These are phyloP conservation scores for Saururus chinensis DNA, from an alignment of 164 flowering plant genomes.

Conservation along the genomic window DNA sequence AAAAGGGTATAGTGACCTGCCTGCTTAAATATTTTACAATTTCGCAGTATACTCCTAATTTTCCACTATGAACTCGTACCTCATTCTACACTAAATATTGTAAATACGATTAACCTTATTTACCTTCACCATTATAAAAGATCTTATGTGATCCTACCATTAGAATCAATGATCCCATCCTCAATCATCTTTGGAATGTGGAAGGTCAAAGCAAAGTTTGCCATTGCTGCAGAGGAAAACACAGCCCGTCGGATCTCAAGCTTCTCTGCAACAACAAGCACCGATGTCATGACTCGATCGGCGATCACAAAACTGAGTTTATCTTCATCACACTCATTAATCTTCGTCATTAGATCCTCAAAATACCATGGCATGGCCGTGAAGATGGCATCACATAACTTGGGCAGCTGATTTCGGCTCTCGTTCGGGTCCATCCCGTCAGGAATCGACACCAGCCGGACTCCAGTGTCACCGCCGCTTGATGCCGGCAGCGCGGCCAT, in stretches of 20 bases:
- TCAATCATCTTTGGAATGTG: constrained; percentile 19
- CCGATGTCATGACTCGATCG: constrained; percentile 12
- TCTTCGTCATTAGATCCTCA: constrained; percentile 10
- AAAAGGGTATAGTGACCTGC: too few species aligned
- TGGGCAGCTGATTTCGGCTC: constrained; percentile 1
- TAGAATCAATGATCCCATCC: constrained; percentile 8
- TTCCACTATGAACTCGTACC: too few species aligned
- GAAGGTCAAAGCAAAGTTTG: not conserved
- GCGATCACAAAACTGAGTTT: constrained; percentile 21
- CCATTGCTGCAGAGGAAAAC: constrained; percentile 10
- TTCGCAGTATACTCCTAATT: too few species aligned
- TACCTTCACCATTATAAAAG: too few species aligned
- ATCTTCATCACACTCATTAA: constrained; percentile 4
- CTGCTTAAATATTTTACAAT: too few species aligned
- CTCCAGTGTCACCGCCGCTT: not conserved
- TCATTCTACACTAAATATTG: too few species aligned
- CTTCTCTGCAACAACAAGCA: constrained; percentile 18
- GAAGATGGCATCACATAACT: not conserved
- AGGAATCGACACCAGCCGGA: constrained; percentile 10
- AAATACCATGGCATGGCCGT: constrained; percentile 8
- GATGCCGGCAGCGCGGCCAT: not conserved
- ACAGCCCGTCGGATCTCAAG: constrained; percentile 15
- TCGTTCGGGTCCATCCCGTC: constrained; percentile 12
- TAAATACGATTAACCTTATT: too few species aligned
- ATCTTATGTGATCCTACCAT: constrained; percentile 9